Conservation (phyloP, 78 protist species). For the Dictyostelium firmibasis region DNA sequence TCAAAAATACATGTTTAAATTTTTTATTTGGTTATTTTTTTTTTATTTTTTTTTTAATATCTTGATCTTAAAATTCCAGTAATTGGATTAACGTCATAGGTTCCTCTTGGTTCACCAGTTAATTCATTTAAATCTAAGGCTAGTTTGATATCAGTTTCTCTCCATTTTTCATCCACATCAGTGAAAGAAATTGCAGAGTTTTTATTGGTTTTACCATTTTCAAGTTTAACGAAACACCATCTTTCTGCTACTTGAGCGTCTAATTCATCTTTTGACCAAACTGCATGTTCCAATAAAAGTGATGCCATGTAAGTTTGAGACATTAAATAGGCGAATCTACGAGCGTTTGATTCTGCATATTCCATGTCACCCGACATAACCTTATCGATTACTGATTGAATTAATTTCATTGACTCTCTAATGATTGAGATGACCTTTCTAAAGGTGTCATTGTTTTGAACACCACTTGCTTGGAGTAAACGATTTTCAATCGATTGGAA, state of each 20-base stretch:
- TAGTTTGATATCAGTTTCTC: constrained; percentile 23
- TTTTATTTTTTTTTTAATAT: constrained; percentile 34
- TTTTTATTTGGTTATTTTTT: background rate
- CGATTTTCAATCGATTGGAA: background rate
- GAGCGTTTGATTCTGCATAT: constrained; percentile 50
- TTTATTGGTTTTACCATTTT: background rate
- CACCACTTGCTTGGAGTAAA: background rate
- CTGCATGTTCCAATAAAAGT: constrained; percentile 52
- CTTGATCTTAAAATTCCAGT: constrained; percentile 17
- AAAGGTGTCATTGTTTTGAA: background rate
- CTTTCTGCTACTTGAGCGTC: constrained; percentile 32
- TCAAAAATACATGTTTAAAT: too few relatives aligned
- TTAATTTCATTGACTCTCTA: background rate
- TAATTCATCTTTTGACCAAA: constrained; percentile 8
- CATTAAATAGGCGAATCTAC: constrained; percentile 28
- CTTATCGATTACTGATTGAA: background rate
- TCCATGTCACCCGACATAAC: constrained; percentile 32
- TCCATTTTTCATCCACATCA: constrained; percentile 25
- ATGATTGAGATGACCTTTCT: background rate
- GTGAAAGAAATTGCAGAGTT: background rate
- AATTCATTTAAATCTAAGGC: constrained; percentile 47
- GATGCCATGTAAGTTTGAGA: constrained; percentile 65
- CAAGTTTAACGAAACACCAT: constrained; percentile 54
- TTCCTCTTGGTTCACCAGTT: constrained; percentile 26
- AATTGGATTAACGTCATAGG: background rate